Percentiles rank a stretch among this genome's conserved stretches.
phyloP scores from a whole-genome alignment of 192 early-diverging fungal species.

The Coemansia sp. region DNA sequence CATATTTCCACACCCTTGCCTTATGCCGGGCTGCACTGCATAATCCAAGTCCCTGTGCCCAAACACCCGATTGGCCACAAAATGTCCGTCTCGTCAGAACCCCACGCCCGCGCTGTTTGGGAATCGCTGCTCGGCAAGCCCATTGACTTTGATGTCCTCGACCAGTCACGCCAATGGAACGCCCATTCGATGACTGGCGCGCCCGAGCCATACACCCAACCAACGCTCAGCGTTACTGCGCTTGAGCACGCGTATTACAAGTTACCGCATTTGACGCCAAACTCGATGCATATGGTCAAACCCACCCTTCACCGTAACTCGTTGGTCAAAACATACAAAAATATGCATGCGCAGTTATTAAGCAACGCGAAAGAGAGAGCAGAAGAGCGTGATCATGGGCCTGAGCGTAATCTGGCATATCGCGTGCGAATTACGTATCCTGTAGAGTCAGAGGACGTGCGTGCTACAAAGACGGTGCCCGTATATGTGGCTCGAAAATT shows the following conservation, averaged over 20 bases:
- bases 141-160: slow-evolving; percentile 7
- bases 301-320: not conserved
- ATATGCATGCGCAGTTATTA: not conserved
- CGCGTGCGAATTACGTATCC: not conserved
- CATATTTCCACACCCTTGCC: slow-evolving; percentile 11
- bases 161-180: slow-evolving; percentile 16
- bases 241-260: slow-evolving; percentile 19
- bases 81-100: slow-evolving; percentile 24
- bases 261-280: slow-evolving; percentile 20
- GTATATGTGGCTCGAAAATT: slow-evolving; percentile 22
- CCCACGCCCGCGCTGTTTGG: slow-evolving; percentile 26
- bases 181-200: slow-evolving; percentile 18
- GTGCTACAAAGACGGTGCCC: slow-evolving; percentile 18
- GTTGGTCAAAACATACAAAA: not conserved
- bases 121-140: not conserved
- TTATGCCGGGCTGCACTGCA: slow-evolving; percentile 36
- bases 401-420: not conserved
- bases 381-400: not conserved
- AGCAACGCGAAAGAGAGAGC: not conserved
- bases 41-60: slow-evolving; percentile 19
- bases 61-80: too few species aligned
- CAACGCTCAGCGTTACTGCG: slow-evolving; percentile 19
- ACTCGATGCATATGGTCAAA: slow-evolving; percentile 1
- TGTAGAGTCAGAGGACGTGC: not conserved
- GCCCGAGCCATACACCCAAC: slow-evolving; percentile 21